Evolutionary conservation across 2,329 filamentous ascomycete genomes (phyloP), one percentile per base, ranked within the genome.

Genomic region (Hymenoscyphus linearis): DNA sequence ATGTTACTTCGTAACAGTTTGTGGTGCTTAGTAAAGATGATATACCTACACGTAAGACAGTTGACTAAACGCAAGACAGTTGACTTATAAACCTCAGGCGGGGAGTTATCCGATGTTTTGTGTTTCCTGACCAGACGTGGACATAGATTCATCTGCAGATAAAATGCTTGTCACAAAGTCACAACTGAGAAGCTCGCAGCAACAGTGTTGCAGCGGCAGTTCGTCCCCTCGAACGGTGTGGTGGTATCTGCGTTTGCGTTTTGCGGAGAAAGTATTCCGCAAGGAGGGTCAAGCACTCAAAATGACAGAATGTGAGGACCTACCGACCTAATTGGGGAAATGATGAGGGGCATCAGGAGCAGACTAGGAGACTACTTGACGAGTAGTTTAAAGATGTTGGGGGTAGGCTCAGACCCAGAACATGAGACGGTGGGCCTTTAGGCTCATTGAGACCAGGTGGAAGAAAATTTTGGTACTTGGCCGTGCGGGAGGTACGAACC

Each of bases 171-270:
- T 13, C 35, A 44, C 40, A 26, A 18, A 14, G 31, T 13, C 35
- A 44, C 40, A 26, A 18, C 13, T 55, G 52, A 35, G 55, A 52
- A 22, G 44, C 34, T 59, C 58, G 36, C 22, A 37, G 58, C 25
- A n/a, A n/a, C n/a, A n/a, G n/a, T 27, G 44, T 27, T 50, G 9
- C 37, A 27, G 35, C 58, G 25, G 31, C 35, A 36, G 18, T 44
- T 59, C 50, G 36, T 44, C 44, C 52, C 31, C 52, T 44, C 36
- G 58, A 59, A 55, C 58, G 26, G 35, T 59, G 57, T 52, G 26
- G 35, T 27, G 58, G 40, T 47, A 47, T 47, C 40, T 40, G 31
- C 26, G 18, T 55, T 26, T n/a, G n/a, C n/a, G n/a, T n/a, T 37
- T 40, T 27, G 26, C 52, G 52, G 58, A 52, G 53, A 47, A 59